Evolutionary conservation across 2,329 filamentous ascomycete species (phyloP).

Genomic region (Aspergillus tamarii): DNA sequence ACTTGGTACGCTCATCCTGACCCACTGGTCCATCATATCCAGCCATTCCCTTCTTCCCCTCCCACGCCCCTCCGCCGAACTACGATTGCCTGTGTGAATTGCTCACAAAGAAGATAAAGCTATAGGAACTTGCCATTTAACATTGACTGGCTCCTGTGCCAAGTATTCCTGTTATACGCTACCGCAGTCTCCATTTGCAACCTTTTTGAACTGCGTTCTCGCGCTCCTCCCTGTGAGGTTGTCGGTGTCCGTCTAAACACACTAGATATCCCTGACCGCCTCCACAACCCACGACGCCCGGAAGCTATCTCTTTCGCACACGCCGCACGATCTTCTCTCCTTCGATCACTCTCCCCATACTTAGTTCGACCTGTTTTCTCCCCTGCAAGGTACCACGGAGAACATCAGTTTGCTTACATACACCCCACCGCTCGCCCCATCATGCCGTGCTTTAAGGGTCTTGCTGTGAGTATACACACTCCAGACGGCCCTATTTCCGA

Average conservation of each 20-base stretch:
- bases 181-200: neutral
- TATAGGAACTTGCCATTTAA: neutral
- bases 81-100: neutral
- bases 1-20: neutral
- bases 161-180: neutral
- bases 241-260: constrained; percentile 14
- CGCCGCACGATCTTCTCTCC: constrained; percentile 6
- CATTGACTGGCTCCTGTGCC: neutral
- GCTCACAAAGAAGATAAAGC: constrained; percentile 2
- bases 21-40: neutral
- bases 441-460: constrained; percentile 98
- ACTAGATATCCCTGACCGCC: constrained; percentile 28
- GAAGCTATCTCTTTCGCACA: constrained; percentile 12
- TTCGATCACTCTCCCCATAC: constrained; percentile 2
- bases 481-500: constrained; percentile 81
- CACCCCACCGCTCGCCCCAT: constrained; percentile 18
- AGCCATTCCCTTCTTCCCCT: constrained; percentile 3
- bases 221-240: constrained; percentile 5
- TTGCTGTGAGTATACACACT: constrained; percentile 94
- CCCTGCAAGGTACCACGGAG: constrained; percentile 9
- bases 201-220: constrained; percentile 1
- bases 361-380: constrained; percentile 3
- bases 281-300: constrained; percentile 28
- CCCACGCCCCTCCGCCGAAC: neutral
- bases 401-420: constrained; percentile 3